Base-by-base conservation (phyloP, 2,329 filamentous ascomycete genomes). In the Metarhizium brunneum region DNA sequence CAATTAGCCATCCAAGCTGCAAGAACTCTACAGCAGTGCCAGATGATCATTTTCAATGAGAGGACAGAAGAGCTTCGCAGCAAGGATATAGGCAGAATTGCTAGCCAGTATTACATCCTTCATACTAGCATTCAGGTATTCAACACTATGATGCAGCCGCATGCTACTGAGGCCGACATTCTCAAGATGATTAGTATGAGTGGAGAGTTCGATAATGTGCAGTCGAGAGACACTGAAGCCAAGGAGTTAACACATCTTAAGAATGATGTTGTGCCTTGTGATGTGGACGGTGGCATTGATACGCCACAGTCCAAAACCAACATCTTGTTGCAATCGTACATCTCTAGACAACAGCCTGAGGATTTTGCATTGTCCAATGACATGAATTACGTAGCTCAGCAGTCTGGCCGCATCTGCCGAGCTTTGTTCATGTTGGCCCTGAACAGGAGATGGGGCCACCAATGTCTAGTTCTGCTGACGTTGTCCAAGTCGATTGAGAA, bases 31-130 rank as follows among this genome's bases (percentile, higher is more conserved):
- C 92, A 96, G 66, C 82, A 92, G 66, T 95, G 90, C 63, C 94
- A 99, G 71, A 99, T 99, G 95, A 94, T 99, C 65, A 94, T 99
- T 56, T 99, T 92, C 76, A 96, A 99, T 62, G 94, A 97, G 66
- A 83, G 79, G 18, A 99, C 92, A 0, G 92, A 96, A 62, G 92
- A 96, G 64, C 81, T 99, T 8, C 85, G 90, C 57, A 88, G 91
- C 58, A 99, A 99, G 69, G 92, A 99, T 64, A 87, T 97, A 52
- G 94, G 94, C 3, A 86, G 94, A 16, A 99, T 99, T 68, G 94
- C 94, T 16, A 97, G 92, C 69, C 92, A 99, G 69, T 99, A 87
- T 67, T 99, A 99, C 66, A 92, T 99, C 51, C 78, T 95, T 50
- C 92, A 99, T 65, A 88, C 87, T 14, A 96, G 90, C 69, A 87